Evolutionary conservation across 495 filamentous ascomycete genomes (phyloP).

Genomic region (Chlorociboria aeruginascens): DNA sequence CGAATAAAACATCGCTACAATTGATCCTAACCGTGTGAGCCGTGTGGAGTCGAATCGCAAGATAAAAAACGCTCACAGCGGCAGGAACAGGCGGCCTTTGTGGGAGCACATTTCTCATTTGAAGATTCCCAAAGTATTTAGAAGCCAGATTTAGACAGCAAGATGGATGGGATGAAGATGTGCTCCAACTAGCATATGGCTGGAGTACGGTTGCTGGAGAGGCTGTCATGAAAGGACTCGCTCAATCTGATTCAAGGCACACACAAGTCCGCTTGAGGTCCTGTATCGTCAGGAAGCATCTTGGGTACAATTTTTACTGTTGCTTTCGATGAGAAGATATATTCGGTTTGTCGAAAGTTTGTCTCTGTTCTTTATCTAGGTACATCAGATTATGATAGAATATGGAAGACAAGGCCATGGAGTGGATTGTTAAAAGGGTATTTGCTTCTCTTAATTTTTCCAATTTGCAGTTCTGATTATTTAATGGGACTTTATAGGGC

Average conservation of each 20-base stretch:
- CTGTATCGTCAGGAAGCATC: conserved; percentile 38
- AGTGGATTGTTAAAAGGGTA: too few species aligned
- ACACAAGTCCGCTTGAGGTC: conserved; percentile 29
- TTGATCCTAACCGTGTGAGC: conserved; percentile 43
- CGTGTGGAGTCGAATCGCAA: conserved; percentile 41
- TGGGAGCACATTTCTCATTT: conserved; percentile 42
- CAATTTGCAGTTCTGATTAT: too few species aligned
- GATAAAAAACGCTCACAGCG: conserved; percentile 32
- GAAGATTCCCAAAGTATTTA: conserved; percentile 34
- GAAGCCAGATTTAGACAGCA: conserved; percentile 21
- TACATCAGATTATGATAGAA: too few species aligned
- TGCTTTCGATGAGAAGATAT: too few species aligned
- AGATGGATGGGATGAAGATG: conserved; percentile 26
- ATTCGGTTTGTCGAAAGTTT: too few species aligned
- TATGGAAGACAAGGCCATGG: too few species aligned
- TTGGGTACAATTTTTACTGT: too few species aligned
- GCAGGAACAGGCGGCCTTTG: conserved; percentile 41
- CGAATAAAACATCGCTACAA: conserved; percentile 22
- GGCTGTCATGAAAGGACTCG: conserved; percentile 34
- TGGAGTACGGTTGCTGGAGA: conserved; percentile 38
- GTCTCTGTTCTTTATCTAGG: too few species aligned
- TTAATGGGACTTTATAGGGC: too few species aligned
- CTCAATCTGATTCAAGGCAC: conserved; percentile 23
- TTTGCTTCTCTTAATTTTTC: too few species aligned
- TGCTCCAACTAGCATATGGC: conserved; percentile 51